Percentiles rank a stretch among this genome's conserved stretches.
phyloP scores from a whole-genome alignment of 192 early-diverging fungal species.

The Dispira parvispora region DNA sequence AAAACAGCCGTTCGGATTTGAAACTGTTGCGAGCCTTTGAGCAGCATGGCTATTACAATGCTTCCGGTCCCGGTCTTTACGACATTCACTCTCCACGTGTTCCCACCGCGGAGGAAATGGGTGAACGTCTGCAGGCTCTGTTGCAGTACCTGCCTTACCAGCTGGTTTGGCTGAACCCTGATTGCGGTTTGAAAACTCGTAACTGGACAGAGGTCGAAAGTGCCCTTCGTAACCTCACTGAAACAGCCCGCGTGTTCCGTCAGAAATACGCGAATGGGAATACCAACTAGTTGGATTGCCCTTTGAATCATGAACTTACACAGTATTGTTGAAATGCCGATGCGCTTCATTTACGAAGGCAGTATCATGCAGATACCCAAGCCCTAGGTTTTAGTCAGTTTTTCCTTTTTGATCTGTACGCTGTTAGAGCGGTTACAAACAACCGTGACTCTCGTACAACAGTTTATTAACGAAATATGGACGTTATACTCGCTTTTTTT shows the following conservation, averaged over 20 bases:
- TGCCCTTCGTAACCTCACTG: conserved; percentile 72
- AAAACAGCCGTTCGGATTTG: conserved; percentile 93
- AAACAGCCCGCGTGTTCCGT: conserved; percentile 54
- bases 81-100: conserved; percentile 99
- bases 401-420: too few relatives aligned
- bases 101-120: conserved; percentile 78
- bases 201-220: conserved; percentile 86
- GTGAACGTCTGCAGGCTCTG: conserved; percentile 60
- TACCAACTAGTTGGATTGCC: too few relatives aligned
- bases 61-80: conserved; percentile 92
- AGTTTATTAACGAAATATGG: too few relatives aligned
- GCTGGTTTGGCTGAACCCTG: conserved; percentile 91
- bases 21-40: conserved; percentile 86
- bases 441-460: too few relatives aligned
- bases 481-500: too few relatives aligned
- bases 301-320: too few relatives aligned
- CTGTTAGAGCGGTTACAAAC: too few relatives aligned
- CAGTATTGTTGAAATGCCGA: too few relatives aligned
- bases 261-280: conserved; percentile 12
- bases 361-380: too few relatives aligned
- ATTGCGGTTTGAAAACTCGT: conserved; percentile 95
- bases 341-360: too few relatives aligned
- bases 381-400: too few relatives aligned
- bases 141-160: conserved; percentile 66
- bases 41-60: conserved; percentile 64